Percentiles rank a stretch among this genome's conserved stretches.
phyloP scores from a whole-genome alignment of 2,329 filamentous ascomycete genomes.

The Colletotrichum paranaense region DNA sequence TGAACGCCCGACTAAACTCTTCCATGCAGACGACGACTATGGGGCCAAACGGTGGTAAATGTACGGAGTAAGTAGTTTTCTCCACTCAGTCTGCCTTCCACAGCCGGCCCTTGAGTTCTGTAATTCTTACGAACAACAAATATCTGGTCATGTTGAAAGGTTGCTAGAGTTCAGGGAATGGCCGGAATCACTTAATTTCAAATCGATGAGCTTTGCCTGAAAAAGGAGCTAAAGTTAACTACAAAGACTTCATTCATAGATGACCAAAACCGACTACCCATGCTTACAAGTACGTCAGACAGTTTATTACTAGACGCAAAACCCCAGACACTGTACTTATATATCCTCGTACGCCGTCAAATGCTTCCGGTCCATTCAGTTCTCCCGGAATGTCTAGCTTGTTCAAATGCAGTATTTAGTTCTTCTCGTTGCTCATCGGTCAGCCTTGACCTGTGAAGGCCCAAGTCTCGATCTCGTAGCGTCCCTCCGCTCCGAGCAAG shows the following conservation, averaged over 20 bases:
- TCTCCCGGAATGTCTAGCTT: background rate
- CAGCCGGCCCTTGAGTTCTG: background rate
- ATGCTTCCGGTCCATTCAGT: background rate
- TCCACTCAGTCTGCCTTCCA: background rate
- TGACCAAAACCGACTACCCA: no score
- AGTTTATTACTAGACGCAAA: background rate
- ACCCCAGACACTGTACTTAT: no score
- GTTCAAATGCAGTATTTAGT: background rate
- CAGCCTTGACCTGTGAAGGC: constrained; percentile 2
- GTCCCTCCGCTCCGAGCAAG: constrained; percentile 6
- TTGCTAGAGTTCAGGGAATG: no score
- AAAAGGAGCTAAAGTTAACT: no score
- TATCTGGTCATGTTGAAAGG: no score
- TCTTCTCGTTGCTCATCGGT: background rate
- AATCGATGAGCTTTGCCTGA: no score
- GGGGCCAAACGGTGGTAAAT: background rate
- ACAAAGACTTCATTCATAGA: no score
- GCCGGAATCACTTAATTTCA: no score
- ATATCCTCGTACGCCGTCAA: background rate
- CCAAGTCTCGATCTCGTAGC: constrained; percentile 8
- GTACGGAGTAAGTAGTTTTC: background rate
- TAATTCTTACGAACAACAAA: background rate
- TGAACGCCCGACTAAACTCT: background rate
- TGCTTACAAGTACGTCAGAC: no score
- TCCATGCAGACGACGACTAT: background rate